Evolutionary conservation across 2,329 filamentous ascomycete species (phyloP).

Genomic region (Cercospora nicotianae): DNA sequence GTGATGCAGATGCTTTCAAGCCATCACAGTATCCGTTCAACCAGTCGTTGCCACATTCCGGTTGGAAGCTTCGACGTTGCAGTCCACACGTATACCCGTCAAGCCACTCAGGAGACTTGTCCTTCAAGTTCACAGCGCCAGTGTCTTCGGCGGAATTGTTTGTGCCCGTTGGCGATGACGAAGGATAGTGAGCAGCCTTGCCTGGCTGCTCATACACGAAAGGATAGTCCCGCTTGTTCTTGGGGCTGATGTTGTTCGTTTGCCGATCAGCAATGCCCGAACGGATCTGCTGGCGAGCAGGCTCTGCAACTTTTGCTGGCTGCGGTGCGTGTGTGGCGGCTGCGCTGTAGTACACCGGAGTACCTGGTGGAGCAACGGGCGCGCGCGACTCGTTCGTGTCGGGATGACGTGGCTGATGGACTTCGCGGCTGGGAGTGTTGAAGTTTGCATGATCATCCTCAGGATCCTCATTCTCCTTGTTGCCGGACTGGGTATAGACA

Average conservation of each 20-base stretch:
- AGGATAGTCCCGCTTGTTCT: slow-evolving; percentile 33
- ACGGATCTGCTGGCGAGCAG: not conserved
- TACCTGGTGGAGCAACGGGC: slow-evolving; percentile 33
- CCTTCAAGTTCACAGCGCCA: slow-evolving; percentile 26
- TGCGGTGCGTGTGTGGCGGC: slow-evolving; percentile 18
- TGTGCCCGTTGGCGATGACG: slow-evolving; percentile 23
- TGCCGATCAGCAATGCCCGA: slow-evolving; percentile 27
- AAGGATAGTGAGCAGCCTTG: slow-evolving; percentile 3
- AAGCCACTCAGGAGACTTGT: slow-evolving; percentile 35
- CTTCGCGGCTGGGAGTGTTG: slow-evolving; percentile 7
- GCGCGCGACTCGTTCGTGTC: slow-evolving; percentile 21
- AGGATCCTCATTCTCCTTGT: slow-evolving; percentile 6
- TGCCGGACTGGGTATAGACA: slow-evolving; percentile 33
- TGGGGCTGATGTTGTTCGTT: slow-evolving; percentile 34
- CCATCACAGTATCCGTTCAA: slow-evolving; percentile 40
- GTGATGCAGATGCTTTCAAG: slow-evolving; percentile 2
- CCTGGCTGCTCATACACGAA: slow-evolving; percentile 34
- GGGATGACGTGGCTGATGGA: not conserved
- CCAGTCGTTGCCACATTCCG: slow-evolving; percentile 33
- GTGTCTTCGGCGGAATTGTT: slow-evolving; percentile 19
- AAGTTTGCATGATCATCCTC: slow-evolving; percentile 4
- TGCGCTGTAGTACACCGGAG: slow-evolving; percentile 27
- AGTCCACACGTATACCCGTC: slow-evolving; percentile 39
- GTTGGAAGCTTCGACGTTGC: slow-evolving; percentile 31
- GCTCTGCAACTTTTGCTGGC: slow-evolving; percentile 13